Evolutionary conservation across 495 filamentous ascomycete genomes (phyloP).

Genomic region (Penicillium nucicola): DNA sequence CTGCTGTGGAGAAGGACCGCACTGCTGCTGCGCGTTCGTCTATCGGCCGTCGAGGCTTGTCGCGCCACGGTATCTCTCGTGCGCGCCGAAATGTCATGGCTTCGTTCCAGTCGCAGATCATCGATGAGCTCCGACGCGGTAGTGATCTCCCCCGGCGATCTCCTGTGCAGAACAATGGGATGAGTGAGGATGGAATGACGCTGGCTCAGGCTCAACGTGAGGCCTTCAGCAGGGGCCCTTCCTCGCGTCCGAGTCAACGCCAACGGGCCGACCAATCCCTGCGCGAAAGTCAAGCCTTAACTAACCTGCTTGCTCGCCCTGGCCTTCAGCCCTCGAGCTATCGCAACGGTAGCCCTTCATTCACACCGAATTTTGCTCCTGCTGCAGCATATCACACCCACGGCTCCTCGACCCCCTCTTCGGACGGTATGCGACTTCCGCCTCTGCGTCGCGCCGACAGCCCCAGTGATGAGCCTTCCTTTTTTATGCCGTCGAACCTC

Average conservation of each 20-base stretch:
- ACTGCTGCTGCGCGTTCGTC: slow-evolving; percentile 65
- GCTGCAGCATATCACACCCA: slow-evolving; percentile 34
- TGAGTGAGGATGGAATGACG: slow-evolving; percentile 32
- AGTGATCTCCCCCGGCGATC: slow-evolving; percentile 9
- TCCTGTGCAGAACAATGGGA: slow-evolving; percentile 25
- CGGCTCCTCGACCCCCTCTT: slow-evolving; percentile 20
- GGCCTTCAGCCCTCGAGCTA: not conserved
- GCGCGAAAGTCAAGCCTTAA: slow-evolving; percentile 20
- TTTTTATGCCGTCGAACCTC: not conserved
- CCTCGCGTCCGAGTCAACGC: slow-evolving; percentile 17
- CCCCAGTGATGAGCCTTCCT: slow-evolving; percentile 10
- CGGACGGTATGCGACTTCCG: slow-evolving; percentile 22
- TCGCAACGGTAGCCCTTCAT: slow-evolving; percentile 11
- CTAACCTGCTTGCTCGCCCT: slow-evolving; percentile 25
- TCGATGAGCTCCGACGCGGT: slow-evolving; percentile 45
- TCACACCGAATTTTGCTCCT: slow-evolving; percentile 47
- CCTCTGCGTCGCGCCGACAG: slow-evolving; percentile 23
- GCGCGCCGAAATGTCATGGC: slow-evolving; percentile 32
- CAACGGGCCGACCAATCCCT: slow-evolving; percentile 28
- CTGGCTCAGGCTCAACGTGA: slow-evolving; percentile 33
- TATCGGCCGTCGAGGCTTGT: slow-evolving; percentile 59
- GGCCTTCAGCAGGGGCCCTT: slow-evolving; percentile 11
- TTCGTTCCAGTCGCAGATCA: slow-evolving; percentile 35
- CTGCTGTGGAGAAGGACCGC: slow-evolving; percentile 52
- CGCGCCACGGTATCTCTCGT: slow-evolving; percentile 26